Evolutionary conservation across 2,329 filamentous ascomycete genomes (phyloP), one percentile per base, ranked within the genome.

Genomic region (Trichoderma koningii): DNA sequence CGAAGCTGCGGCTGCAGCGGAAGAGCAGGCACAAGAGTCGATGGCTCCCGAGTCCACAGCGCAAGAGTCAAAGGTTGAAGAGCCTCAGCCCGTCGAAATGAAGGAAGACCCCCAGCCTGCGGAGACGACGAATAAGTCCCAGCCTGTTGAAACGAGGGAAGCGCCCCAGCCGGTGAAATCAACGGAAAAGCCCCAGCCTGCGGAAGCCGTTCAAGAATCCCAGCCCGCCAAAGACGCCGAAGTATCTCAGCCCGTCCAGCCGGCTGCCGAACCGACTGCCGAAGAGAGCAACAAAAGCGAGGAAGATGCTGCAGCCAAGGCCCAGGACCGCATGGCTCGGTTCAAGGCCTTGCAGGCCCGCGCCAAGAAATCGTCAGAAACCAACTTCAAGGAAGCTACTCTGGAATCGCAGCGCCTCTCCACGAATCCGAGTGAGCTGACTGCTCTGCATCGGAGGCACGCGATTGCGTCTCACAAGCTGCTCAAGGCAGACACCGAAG

Each of bases 381-480:
- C 84, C 68, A 98, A 97, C 73, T 80, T 96, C 68, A 90, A 92
- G 75, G 93, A 93, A 76, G 92, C 92, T 7, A 90, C 90, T 34
- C 87, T 88, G 55, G 93, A 97, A 79, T 90, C 91, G 17, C 89
- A 93, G 73, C 88, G 92, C 48, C 82, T 93, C 57, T 85, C 89
- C 3, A 88, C 88, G 28, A 92, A 97, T 74, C 91, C 92, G 5
- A 85, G 85, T 3, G 85, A 94, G 67, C 85, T 97, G 55, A 87
- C 87, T 1, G 85, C 91, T 1, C 81, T 98, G n/a, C 88, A 90
- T 69, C 90, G 93, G 68, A 92, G 93, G 73, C 91, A 92, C 72
- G 93, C 92, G 63, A 88, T 95, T 70, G 94, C 95, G 21, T 88
- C 90, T 6, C 92, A 97, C 76, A 99, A 98, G 74, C 86, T 99